Conservation (phyloP, 1,284 basidiomycete species). For the Anthracocystis panici-leucophaei region DNA sequence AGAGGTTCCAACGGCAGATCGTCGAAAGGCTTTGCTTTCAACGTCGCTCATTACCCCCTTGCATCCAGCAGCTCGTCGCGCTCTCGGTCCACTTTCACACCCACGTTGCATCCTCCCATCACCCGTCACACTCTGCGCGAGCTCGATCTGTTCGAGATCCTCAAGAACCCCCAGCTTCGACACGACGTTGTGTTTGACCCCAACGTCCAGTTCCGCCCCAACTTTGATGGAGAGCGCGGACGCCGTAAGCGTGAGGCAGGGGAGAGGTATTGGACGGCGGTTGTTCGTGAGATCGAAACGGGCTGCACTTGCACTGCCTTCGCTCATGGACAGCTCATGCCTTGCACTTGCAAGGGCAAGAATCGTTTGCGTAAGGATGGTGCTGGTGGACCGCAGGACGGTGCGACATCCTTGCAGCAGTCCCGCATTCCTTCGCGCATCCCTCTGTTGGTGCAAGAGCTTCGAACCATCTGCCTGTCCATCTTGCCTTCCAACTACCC, state of each 20-base stretch:
- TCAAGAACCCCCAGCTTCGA: constrained; percentile 88
- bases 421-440: constrained; percentile 77
- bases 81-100: constrained; percentile 66
- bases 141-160: constrained; percentile 84
- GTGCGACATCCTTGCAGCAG: constrained; percentile 5
- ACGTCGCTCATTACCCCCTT: constrained; percentile 17
- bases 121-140: constrained; percentile 85
- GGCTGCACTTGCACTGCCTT: constrained; percentile 88
- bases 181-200: constrained; percentile 87
- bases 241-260: constrained; percentile 80
- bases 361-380: constrained; percentile 11
- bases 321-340: constrained; percentile 65
- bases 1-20: constrained; percentile 8
- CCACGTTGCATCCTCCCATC: constrained; percentile 80
- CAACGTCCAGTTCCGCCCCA: constrained; percentile 70
- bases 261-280: constrained; percentile 86
- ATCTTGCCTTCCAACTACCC: constrained; percentile 74
- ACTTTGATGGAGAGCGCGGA: constrained; percentile 71
- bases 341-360: constrained; percentile 67
- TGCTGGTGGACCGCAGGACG: not conserved
- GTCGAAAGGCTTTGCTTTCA: constrained; percentile 26
- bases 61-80: constrained; percentile 27
- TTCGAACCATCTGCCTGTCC: constrained; percentile 83
- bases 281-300: constrained; percentile 80
- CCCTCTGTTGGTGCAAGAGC: constrained; percentile 79